These are phyloP conservation scores for Malus hybrid DNA, from an alignment of 331 rosid species.

Conservation along the genomic window DNA sequence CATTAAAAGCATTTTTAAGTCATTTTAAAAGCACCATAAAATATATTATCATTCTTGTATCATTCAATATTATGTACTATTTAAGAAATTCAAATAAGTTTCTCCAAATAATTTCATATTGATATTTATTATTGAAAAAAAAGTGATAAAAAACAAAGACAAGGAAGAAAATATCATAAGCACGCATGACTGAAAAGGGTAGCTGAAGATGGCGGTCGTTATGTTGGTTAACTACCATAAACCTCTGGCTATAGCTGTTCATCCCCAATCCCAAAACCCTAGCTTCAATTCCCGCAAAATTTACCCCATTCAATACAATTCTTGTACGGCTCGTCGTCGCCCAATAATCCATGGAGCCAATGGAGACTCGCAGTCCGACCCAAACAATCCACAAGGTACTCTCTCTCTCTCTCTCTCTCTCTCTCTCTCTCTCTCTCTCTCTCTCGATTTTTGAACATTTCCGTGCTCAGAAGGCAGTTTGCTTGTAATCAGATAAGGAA, in stretches of 20 bases:
- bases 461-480: neutral
- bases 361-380: constrained; percentile 24
- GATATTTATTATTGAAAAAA: too few relatives aligned
- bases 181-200: neutral
- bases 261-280: constrained; percentile 22
- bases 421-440: constrained; percentile 18
- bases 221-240: neutral
- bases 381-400: constrained; percentile 41
- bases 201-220: constrained; percentile 28
- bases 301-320: neutral
- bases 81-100: too few relatives aligned
- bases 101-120: too few relatives aligned
- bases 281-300: constrained; percentile 12
- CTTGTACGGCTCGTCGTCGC: neutral
- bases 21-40: too few relatives aligned
- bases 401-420: neutral
- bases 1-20: fast-evolving
- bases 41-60: too few relatives aligned
- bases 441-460: neutral
- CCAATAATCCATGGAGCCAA: constrained; percentile 4
- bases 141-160: too few relatives aligned
- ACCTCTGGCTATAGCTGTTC: neutral
- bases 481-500: constrained; percentile 30
- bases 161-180: neutral
- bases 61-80: too few relatives aligned